Base-by-base conservation (phyloP, 805 yeast genomes). In the Candida qinlingensis region DNA sequence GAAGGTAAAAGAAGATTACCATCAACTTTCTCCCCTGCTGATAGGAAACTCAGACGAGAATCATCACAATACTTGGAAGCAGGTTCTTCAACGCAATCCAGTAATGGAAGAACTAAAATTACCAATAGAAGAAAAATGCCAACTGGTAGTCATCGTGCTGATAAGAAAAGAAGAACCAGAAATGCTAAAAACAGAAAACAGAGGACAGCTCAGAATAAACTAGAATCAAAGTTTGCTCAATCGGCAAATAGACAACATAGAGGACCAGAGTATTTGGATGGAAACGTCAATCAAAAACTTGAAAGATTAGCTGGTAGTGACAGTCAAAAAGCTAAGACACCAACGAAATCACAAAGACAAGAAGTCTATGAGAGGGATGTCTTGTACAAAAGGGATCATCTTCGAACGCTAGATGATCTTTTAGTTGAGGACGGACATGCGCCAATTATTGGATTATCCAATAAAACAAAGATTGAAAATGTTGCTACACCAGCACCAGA, bases 11-110 rank as follows among this genome's bases (percentile, higher is more conserved):
- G 19, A 6, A 39, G 44, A 26, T 29, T 46, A 12, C 51, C 34
- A 39, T 54, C 49, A 35, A 53, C 36, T 9, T 44, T 42, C 13
- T 30, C 41, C 4, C 45, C 49, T 9, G 37, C 44, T 7, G 57
- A 54, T 33, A 39, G 57, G 40, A 44, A 46, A 39, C 33, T 33
- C 10, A 9, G 27, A 31, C 19, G 5, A 19, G 7, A 13, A 5
- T 9, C 19, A 9, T 19, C 13, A 1, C 13, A 41, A 13, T 12
- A 33, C 44, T 3, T 35, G 41, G 43, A 38, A 7, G 11, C 35
- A 5, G 30, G 4, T 5, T 4, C 35, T 8, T 7, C 42, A 11
- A 45, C 13, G 12, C 27, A n/a, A n/a, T 5, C 11, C 6, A 7
- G 10, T 33, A 39, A 12, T 19, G 49, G 44, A 12, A 47, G 47